A percentile compares a stretch with the other conserved stretches of the same genome.
phyloP scores from a whole-genome alignment of 2,329 filamentous ascomycete genomes.

The Aschersonia sp. region DNA sequence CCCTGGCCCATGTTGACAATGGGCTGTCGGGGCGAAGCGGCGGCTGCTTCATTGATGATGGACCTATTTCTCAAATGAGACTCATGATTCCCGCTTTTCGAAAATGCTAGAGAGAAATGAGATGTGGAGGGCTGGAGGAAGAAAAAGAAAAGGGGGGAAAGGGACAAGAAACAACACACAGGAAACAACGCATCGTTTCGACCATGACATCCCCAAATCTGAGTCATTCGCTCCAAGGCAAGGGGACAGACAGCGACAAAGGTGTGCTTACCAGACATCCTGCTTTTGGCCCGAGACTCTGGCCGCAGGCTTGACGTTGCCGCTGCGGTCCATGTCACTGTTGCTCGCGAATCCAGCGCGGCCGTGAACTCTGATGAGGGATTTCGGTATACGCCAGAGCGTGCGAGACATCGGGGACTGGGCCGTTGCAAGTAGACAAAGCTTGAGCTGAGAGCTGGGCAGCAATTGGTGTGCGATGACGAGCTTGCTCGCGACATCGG shows the following conservation, averaged over 20 bases:
- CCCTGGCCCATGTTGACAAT: slow-evolving; percentile 53
- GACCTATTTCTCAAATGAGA: slow-evolving; percentile 25
- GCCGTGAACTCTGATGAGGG: not conserved
- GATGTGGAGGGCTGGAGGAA: too few species aligned
- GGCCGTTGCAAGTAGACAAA: too few species aligned
- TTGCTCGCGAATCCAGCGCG: slow-evolving; percentile 4
- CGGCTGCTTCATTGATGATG: slow-evolving; percentile 52
- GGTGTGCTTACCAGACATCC: slow-evolving; percentile 32
- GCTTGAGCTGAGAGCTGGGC: too few species aligned
- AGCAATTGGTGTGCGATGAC: too few species aligned
- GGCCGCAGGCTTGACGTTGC: slow-evolving; percentile 34
- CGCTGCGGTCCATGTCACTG: slow-evolving; percentile 25
- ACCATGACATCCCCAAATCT: too few species aligned
- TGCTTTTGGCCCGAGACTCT: slow-evolving; percentile 33
- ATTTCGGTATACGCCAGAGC: not conserved
- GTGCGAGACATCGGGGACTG: not conserved
- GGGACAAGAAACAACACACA: too few species aligned
- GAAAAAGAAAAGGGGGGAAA: not conserved
- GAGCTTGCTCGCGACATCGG: too few species aligned
- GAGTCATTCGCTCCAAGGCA: too few species aligned
- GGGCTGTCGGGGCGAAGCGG: slow-evolving; percentile 45
- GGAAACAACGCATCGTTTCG: too few species aligned
- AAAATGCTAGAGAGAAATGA: too few species aligned
- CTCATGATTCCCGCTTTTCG: too few species aligned
- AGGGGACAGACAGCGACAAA: not conserved